Conservation (phyloP, 2,329 filamentous ascomycete genomes). For the Orbilia javanica region DNA sequence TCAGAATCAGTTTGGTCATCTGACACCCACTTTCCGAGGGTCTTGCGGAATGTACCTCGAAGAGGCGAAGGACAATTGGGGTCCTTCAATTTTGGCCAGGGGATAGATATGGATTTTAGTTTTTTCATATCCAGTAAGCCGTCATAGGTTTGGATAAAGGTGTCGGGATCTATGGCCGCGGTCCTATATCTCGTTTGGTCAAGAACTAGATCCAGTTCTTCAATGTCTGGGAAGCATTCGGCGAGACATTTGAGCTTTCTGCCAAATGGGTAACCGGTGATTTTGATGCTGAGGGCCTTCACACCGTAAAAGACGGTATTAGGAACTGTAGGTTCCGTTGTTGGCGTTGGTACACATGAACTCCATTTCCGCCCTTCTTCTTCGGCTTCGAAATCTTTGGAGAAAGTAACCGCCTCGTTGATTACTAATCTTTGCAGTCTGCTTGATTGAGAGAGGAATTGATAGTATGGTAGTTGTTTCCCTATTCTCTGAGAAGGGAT, state of each 20-base stretch:
- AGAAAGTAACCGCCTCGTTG: neutral
- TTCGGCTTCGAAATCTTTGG: constrained; percentile 4
- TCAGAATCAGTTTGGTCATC: constrained; percentile 9
- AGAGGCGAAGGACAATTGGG: neutral
- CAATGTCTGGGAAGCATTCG: constrained; percentile 1
- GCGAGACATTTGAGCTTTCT: neutral
- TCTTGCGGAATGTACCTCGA: neutral
- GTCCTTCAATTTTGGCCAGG: constrained; percentile 26
- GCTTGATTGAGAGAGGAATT: neutral
- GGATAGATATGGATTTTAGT: neutral
- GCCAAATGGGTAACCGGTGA: constrained; percentile 11
- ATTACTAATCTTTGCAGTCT: neutral
- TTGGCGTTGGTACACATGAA: neutral
- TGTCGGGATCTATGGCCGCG: neutral
- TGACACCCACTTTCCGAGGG: constrained; percentile 5
- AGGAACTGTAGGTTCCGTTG: neutral
- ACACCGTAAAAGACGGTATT: neutral
- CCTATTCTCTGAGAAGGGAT: constrained; percentile 3
- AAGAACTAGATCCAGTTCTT: neutral
- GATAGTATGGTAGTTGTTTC: constrained; percentile 11
- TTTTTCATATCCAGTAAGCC: constrained; percentile 1
- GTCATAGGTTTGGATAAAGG: neutral
- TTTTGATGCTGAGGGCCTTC: neutral
- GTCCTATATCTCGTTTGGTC: constrained; percentile 4
- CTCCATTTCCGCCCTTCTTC: constrained; percentile 15